Percentiles rank a stretch among this genome's conserved stretches.
Evolutionary conservation across 1,284 basidiomycete genomes (phyloP).

Genomic region (Ceratobasidium sp.): DNA sequence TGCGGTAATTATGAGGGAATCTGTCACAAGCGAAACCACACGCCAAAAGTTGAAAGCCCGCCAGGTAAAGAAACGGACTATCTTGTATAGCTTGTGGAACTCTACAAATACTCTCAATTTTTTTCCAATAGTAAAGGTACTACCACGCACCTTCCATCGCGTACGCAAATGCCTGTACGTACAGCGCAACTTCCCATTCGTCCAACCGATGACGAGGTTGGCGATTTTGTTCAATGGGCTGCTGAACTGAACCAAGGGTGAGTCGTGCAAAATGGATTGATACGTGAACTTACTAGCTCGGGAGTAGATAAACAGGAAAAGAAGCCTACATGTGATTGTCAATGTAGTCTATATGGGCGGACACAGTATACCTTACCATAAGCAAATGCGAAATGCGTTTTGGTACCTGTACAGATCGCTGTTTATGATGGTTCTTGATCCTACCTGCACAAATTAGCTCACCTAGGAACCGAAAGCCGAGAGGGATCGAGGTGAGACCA

Average conservation of each 20-base stretch:
- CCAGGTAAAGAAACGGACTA: conserved; percentile 75
- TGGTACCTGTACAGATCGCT: conserved; percentile 68
- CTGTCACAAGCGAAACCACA: conserved; percentile 76
- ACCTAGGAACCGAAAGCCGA: conserved; percentile 89
- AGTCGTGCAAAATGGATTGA: background rate
- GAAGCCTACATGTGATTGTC: conserved; percentile 77
- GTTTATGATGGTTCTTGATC: background rate
- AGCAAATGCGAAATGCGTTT: conserved; percentile 71
- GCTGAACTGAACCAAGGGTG: conserved; percentile 66
- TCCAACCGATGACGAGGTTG: conserved; percentile 69
- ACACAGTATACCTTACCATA: conserved; percentile 13
- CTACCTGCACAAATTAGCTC: conserved; percentile 46
- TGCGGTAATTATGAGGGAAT: conserved; percentile 77
- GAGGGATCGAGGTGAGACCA: conserved; percentile 81
- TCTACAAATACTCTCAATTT: conserved; percentile 50
- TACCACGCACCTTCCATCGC: conserved; percentile 75
- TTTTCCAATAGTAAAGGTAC: background rate
- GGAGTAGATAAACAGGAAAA: conserved; percentile 88
- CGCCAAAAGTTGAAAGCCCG: conserved; percentile 88
- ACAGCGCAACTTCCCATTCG: conserved; percentile 82
- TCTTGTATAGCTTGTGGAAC: conserved; percentile 70
- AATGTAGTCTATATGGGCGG: background rate
- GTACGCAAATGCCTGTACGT: conserved; percentile 81
- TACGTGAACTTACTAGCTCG: conserved; percentile 74
- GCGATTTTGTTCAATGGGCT: conserved; percentile 75